These are phyloP conservation scores for Penicillium nucicola DNA, from an alignment of 495 filamentous ascomycete species.

Conservation along the genomic window DNA sequence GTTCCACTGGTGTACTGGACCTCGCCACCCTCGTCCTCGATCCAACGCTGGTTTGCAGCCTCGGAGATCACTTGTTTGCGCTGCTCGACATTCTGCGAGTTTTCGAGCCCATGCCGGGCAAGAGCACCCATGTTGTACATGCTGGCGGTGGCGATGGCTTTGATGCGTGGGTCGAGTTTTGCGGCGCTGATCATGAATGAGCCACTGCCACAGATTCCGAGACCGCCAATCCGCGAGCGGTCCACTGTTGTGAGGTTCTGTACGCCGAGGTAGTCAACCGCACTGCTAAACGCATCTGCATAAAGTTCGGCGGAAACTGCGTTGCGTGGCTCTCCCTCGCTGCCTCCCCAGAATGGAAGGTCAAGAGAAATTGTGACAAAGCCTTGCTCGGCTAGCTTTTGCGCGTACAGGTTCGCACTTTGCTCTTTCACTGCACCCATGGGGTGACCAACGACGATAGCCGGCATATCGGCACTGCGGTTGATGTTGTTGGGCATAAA, in stretches of 20 bases:
- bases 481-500: slow-evolving; percentile 15
- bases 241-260: slow-evolving; percentile 27
- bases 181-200: slow-evolving; percentile 35
- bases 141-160: slow-evolving; percentile 34
- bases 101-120: slow-evolving; percentile 11
- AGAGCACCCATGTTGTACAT: slow-evolving; percentile 31
- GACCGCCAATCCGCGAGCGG: slow-evolving; percentile 31
- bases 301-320: slow-evolving; percentile 34
- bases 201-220: slow-evolving; percentile 42
- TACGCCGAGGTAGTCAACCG: slow-evolving; percentile 35
- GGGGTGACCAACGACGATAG: slow-evolving; percentile 30
- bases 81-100: slow-evolving; percentile 12
- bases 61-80: slow-evolving; percentile 13
- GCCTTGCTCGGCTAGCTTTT: slow-evolving; percentile 31
- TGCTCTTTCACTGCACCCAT: slow-evolving; percentile 42
- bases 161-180: slow-evolving; percentile 38
- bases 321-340: slow-evolving; percentile 32
- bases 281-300: slow-evolving; percentile 35
- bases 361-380: slow-evolving; percentile 38
- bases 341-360: slow-evolving; percentile 33
- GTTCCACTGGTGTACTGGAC: slow-evolving; percentile 15
- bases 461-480: slow-evolving; percentile 6
- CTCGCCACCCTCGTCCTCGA: slow-evolving; percentile 15
- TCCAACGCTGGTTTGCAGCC: slow-evolving; percentile 24
- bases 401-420: slow-evolving; percentile 34